phyloP scores from a whole-genome alignment of 1,284 basidiomycete species.

The Rhodofomes roseus region DNA sequence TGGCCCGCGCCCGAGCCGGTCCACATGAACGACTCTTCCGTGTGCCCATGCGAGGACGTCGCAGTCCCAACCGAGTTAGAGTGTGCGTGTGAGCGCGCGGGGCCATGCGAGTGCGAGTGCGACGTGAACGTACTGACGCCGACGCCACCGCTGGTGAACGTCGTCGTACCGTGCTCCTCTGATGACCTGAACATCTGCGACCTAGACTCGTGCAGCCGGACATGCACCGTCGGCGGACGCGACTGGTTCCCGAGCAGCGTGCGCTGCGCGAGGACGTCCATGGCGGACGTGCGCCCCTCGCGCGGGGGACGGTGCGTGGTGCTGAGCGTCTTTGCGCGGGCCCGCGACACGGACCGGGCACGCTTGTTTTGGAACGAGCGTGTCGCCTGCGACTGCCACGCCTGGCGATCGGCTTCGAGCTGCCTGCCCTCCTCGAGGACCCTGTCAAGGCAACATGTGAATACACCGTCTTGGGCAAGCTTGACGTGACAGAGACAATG shows the following conservation, averaged over 20 bases:
- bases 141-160: slow-evolving; percentile 11
- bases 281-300: slow-evolving; percentile 10
- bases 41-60: slow-evolving; percentile 38
- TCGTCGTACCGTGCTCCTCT: slow-evolving; percentile 13
- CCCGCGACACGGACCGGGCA: slow-evolving; percentile 56
- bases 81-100: slow-evolving; percentile 26
- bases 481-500: neutral
- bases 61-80: slow-evolving; percentile 36
- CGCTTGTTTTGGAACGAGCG: slow-evolving; percentile 63
- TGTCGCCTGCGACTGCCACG: slow-evolving; percentile 61
- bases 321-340: slow-evolving; percentile 54
- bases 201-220: slow-evolving; percentile 21
- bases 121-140: slow-evolving; percentile 25
- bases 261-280: slow-evolving; percentile 49
- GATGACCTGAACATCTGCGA: slow-evolving; percentile 15
- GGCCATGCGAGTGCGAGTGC: slow-evolving; percentile 44
- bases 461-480: neutral
- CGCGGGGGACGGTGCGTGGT: slow-evolving; percentile 21
- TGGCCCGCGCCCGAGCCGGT: slow-evolving; percentile 3
- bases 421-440: slow-evolving; percentile 60
- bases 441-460: slow-evolving; percentile 32
- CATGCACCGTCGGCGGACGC: slow-evolving; percentile 44
- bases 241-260: slow-evolving; percentile 62
- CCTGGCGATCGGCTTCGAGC: slow-evolving; percentile 56
- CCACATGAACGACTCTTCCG: slow-evolving; percentile 24